These are phyloP conservation scores for Melastoma malabathricum DNA, from an alignment of 345 rosid genomes.

Conservation along the genomic window DNA sequence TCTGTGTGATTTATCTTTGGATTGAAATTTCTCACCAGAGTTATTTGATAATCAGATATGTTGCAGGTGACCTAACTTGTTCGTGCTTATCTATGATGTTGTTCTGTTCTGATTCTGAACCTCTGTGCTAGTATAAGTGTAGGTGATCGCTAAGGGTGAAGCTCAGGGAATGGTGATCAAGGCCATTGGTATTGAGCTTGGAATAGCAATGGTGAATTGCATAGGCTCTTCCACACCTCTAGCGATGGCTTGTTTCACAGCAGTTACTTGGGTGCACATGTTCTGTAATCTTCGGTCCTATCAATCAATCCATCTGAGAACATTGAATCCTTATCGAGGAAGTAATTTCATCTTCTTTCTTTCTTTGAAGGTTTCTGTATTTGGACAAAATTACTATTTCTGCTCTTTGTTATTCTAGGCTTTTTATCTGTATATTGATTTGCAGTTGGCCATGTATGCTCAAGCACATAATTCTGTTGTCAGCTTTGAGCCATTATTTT, in stretches of 20 bases:
- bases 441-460: too few relatives aligned
- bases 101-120: conserved; percentile 4
- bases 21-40: background rate
- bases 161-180: conserved; percentile 99
- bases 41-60: background rate
- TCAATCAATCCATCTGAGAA: conserved; percentile 81
- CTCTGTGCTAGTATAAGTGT: conserved; percentile 3
- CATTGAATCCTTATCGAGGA: conserved; percentile 93
- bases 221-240: conserved; percentile 66
- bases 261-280: conserved; percentile 84
- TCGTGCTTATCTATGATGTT: background rate
- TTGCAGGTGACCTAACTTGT: background rate
- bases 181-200: conserved; percentile 66
- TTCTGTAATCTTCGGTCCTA: conserved; percentile 89
- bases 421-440: background rate
- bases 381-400: background rate
- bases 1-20: background rate
- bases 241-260: conserved; percentile 68
- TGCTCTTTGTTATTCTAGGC: too few relatives aligned
- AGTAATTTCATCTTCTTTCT: conserved; percentile 35
- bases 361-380: background rate
- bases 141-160: conserved; percentile 98
- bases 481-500: too few relatives aligned
- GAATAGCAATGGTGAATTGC: conserved; percentile 68
- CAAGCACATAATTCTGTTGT: too few relatives aligned